Evolutionary conservation across 495 filamentous ascomycete species (phyloP).

Genomic region (Mytilinidion resinicola): DNA sequence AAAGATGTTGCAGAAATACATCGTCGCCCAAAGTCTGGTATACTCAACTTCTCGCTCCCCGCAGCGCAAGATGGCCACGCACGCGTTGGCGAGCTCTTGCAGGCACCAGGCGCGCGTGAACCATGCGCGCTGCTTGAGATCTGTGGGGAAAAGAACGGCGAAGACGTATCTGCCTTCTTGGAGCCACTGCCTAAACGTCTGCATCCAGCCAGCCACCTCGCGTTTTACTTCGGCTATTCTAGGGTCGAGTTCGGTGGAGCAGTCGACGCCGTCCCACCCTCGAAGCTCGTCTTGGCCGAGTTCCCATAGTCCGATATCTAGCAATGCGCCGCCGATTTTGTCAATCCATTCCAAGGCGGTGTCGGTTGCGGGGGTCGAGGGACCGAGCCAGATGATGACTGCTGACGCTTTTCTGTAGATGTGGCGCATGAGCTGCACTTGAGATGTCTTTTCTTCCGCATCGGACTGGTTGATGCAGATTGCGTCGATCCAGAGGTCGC

Average conservation of each 20-base stretch:
- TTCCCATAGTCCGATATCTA: conserved; percentile 3
- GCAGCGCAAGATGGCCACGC: not conserved
- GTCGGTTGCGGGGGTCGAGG: conserved; percentile 15
- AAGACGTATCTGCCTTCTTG: not conserved
- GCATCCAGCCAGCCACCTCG: not conserved
- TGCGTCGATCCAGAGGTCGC: conserved; percentile 12
- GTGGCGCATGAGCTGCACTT: conserved; percentile 30
- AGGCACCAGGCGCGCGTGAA: conserved; percentile 11
- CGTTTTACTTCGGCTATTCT: not conserved
- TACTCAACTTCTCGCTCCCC: conserved; percentile 6
- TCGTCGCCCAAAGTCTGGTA: not conserved
- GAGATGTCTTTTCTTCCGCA: conserved; percentile 19
- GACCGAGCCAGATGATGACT: conserved; percentile 35
- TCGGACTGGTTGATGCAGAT: conserved; percentile 35
- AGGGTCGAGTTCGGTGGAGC: too few species aligned
- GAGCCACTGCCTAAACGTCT: not conserved
- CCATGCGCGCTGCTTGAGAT: conserved; percentile 5
- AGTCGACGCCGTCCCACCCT: too few species aligned
- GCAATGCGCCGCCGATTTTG: conserved; percentile 4
- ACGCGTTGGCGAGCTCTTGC: conserved; percentile 8
- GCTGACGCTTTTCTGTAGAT: conserved; percentile 26
- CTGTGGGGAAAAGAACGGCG: not conserved
- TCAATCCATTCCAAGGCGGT: not conserved
- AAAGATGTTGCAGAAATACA: not conserved
- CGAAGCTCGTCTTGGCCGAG: not conserved